A percentile compares a stretch with the other conserved stretches of the same genome.
phyloP scores from a whole-genome alignment of 2,329 filamentous ascomycete genomes.

The Fusarium sulawesiense region DNA sequence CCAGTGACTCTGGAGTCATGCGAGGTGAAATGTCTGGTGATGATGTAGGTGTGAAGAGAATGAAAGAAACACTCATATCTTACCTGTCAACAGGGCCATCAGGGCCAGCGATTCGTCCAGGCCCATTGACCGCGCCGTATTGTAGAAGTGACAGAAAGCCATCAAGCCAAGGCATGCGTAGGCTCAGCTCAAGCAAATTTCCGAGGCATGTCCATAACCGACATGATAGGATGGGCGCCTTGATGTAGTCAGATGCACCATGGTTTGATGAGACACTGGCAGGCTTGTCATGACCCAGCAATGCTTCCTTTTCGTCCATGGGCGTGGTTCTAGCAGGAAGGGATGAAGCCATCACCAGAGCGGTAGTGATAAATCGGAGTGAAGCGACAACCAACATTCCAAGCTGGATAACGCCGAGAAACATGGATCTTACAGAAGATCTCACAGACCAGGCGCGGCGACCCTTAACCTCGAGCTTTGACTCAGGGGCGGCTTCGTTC shows the following conservation, averaged over 20 bases:
- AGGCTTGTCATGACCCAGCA: conserved; percentile 37
- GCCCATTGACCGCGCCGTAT: conserved; percentile 77
- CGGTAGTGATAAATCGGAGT: conserved; percentile 73
- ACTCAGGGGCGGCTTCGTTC: conserved; percentile 9
- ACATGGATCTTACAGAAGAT: conserved; percentile 58
- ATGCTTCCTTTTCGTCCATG: conserved; percentile 41
- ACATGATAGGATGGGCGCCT: conserved; percentile 79
- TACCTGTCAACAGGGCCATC: conserved; percentile 91
- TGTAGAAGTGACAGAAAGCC: conserved; percentile 81
- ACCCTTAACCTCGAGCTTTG: conserved; percentile 27
- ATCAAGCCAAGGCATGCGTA: conserved; percentile 91
- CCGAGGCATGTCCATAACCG: conserved; percentile 79
- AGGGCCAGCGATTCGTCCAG: conserved; percentile 78
- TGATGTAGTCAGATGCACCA: conserved; percentile 45
- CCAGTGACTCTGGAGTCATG: conserved; percentile 62
- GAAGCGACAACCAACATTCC: conserved; percentile 67
- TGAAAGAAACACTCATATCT: conserved; percentile 57
- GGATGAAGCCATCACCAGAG: conserved; percentile 74
- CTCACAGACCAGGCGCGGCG: conserved; percentile 55
- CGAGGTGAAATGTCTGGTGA: conserved; percentile 51
- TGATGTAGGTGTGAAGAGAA: conserved; percentile 45
- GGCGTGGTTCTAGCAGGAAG: conserved; percentile 64
- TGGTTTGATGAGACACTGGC: conserved; percentile 29
- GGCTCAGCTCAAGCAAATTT: conserved; percentile 77
- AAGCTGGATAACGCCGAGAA: conserved; percentile 68